A percentile compares a stretch with the other conserved stretches of the same genome.
phyloP scores from a whole-genome alignment of 176 grass and related monocot genomes.

The Rhynchospora breviuscula region DNA sequence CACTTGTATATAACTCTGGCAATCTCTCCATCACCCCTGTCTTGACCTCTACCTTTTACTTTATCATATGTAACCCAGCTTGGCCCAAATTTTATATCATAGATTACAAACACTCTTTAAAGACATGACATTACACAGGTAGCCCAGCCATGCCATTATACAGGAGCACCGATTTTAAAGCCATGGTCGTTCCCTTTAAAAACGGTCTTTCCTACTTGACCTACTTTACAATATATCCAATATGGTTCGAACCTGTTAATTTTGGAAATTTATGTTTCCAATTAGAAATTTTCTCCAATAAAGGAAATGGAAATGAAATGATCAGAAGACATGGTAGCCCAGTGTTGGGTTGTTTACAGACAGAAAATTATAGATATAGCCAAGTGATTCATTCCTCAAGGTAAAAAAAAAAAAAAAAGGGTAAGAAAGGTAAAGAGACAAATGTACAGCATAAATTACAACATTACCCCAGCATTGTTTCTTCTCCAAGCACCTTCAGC shows the following conservation, averaged over 20 bases:
- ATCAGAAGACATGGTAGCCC: not conserved
- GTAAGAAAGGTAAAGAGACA: not conserved
- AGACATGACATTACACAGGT: not conserved
- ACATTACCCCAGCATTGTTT: constrained; percentile 22
- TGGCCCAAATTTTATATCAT: constrained; percentile 9
- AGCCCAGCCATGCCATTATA: not conserved
- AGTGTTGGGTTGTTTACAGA: not conserved
- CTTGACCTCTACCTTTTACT: not conserved
- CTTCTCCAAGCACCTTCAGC: constrained; percentile 21
- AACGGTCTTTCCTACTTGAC: not conserved
- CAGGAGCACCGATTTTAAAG: no score
- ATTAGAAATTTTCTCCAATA: not conserved
- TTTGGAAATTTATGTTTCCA: not conserved
- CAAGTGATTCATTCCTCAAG: not conserved
- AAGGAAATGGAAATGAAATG: not conserved
- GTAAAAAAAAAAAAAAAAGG: not conserved
- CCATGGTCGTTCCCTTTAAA: not conserved
- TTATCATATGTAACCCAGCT: not conserved
- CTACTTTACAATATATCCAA: not conserved
- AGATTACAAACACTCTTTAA: not conserved
- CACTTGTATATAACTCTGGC: not conserved
- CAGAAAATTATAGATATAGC: not conserved
- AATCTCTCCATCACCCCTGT: not conserved
- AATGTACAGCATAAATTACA: not conserved
- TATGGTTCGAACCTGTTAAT: not conserved